Percentiles rank a stretch among this genome's conserved stretches.
phyloP scores from a whole-genome alignment of 768 basidiomycete species.

The Mrakia hoshinonis region DNA sequence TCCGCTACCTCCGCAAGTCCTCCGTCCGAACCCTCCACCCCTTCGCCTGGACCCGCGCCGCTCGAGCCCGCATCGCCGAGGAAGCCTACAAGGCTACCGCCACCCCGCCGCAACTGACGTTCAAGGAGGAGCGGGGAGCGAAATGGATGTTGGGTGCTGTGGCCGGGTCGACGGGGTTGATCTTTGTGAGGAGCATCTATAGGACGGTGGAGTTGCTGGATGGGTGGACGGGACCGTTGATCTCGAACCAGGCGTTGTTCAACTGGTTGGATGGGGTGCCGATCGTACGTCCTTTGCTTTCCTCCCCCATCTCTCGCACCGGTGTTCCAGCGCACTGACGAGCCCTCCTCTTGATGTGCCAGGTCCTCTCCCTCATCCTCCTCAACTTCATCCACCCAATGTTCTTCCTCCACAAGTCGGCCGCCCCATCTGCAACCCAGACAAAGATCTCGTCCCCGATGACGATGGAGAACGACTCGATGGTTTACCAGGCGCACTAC shows the following conservation, averaged over 20 bases:
- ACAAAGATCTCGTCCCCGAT: no score
- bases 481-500: no score
- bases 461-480: no score
- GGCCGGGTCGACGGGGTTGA: not conserved
- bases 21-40: not conserved
- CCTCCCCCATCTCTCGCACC: no score
- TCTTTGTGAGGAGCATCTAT: not conserved
- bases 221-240: not conserved
- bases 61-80: not conserved
- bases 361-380: not conserved
- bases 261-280: not conserved
- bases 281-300: not conserved
- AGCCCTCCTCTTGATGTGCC: no score
- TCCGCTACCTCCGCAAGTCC: not conserved
- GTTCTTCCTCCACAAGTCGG: not conserved
- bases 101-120: not conserved
- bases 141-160: not conserved
- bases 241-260: not conserved
- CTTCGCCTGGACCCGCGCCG: not conserved
- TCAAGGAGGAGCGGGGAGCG: not conserved
- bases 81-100: not conserved
- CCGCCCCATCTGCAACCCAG: no score
- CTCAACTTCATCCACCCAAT: not conserved
- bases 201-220: not conserved
- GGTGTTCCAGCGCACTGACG: no score